phyloP scores from a whole-genome alignment of 2,329 filamentous ascomycete genomes.

The Cladosporium sp. region DNA sequence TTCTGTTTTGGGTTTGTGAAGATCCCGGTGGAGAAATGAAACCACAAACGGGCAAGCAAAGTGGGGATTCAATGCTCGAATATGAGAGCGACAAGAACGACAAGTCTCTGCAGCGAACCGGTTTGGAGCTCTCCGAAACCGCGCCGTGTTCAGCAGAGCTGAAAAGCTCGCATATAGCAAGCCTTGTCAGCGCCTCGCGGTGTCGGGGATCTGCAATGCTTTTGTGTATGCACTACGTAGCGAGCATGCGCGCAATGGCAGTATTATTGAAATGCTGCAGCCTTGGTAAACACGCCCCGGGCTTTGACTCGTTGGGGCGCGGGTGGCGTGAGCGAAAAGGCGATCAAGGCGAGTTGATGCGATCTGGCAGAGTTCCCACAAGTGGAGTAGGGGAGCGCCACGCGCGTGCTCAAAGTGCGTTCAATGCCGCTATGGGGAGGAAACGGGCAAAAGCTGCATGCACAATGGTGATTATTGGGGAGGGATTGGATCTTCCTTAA shows the following conservation, averaged over 20 bases:
- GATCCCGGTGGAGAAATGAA: slow-evolving; percentile 10
- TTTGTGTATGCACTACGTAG: slow-evolving; percentile 5
- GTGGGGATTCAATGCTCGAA: neutral
- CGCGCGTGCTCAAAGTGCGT: neutral
- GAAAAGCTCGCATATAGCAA: slow-evolving; percentile 1
- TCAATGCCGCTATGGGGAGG: neutral
- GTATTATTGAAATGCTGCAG: slow-evolving; percentile 8
- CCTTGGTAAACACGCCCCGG: neutral
- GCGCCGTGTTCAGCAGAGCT: neutral
- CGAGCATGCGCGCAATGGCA: neutral
- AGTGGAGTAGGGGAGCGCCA: slow-evolving; percentile 9
- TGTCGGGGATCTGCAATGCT: no score
- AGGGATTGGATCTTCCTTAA: slow-evolving; percentile 5
- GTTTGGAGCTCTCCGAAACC: no score
- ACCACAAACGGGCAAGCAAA: neutral
- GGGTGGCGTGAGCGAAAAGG: slow-evolving; percentile 5
- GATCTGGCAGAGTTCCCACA: neutral
- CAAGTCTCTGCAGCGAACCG: no score
- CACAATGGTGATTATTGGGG: neutral
- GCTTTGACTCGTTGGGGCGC: slow-evolving; percentile 7
- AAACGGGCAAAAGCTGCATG: neutral
- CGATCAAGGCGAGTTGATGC: slow-evolving; percentile 2
- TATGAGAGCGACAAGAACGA: no score
- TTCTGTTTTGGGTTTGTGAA: neutral
- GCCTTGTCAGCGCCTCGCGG: neutral